A percentile compares a stretch with the other conserved stretches of the same genome.
These are phyloP conservation scores for Aspergillus brasiliensis DNA, from an alignment of 2,329 filamentous ascomycete species.

Conservation along the genomic window DNA sequence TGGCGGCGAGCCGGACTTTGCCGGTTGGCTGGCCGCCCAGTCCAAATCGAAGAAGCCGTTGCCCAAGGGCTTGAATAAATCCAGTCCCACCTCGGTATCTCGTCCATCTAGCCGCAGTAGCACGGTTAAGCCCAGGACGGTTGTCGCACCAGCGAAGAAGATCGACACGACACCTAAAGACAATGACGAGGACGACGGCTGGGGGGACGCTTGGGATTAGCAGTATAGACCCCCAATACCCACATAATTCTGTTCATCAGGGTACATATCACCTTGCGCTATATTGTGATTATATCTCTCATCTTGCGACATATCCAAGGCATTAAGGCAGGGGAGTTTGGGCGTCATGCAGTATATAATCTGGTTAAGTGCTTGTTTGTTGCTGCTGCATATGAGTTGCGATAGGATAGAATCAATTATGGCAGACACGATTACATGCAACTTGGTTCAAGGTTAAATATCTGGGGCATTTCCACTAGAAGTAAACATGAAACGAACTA, in stretches of 20 bases:
- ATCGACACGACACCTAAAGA: constrained; percentile 65
- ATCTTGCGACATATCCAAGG: not conserved
- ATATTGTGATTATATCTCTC: not conserved
- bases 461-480: not conserved
- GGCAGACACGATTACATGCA: not conserved
- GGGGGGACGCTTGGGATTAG: constrained; percentile 54
- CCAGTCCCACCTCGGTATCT: constrained; percentile 41
- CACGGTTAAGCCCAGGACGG: constrained; percentile 50
- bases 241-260: too few species aligned
- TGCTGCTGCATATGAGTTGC: constrained; percentile 5
- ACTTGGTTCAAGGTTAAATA: not conserved
- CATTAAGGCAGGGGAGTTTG: not conserved
- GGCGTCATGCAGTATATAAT: not conserved
- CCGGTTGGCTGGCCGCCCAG: constrained; percentile 89
- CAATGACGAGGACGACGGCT: constrained; percentile 47
- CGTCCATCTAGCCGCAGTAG: constrained; percentile 44
- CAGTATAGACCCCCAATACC: not conserved
- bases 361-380: not conserved
- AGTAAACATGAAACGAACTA: constrained; percentile 4
- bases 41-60: constrained; percentile 74
- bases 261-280: too few species aligned
- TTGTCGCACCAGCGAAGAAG: constrained; percentile 60
- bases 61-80: constrained; percentile 80
- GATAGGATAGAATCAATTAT: not conserved
- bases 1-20: constrained; percentile 89